Evolutionary conservation across 352 stramenopile species (phyloP).

Genomic region (Thraustotheca clavata): DNA sequence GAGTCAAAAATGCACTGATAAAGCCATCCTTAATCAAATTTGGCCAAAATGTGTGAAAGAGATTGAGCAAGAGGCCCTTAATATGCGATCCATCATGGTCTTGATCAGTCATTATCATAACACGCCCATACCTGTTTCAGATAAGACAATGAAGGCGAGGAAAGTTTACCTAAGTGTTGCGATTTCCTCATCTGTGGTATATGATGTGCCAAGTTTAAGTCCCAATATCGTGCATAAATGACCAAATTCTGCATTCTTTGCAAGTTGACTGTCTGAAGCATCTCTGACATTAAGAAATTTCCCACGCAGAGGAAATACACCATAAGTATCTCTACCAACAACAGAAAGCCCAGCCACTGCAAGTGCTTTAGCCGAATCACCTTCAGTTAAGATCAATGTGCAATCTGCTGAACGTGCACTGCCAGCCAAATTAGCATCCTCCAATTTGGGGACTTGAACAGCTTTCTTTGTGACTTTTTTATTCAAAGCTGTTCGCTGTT

Average conservation of each 20-base stretch:
- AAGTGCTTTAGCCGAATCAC: slow-evolving; percentile 97
- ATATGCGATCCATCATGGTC: slow-evolving; percentile 99
- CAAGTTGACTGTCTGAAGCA: slow-evolving; percentile 92
- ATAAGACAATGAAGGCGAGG: neutral
- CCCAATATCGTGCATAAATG: slow-evolving; percentile 96
- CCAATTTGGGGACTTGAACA: slow-evolving; percentile 96
- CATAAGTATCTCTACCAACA: slow-evolving; percentile 94
- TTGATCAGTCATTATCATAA: slow-evolving; percentile 99
- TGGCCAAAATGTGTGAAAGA: slow-evolving; percentile 98
- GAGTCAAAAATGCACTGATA: slow-evolving; percentile 92
- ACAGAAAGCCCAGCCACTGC: slow-evolving; percentile 95
- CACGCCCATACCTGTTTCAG: slow-evolving; percentile 86
- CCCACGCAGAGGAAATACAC: slow-evolving; percentile 95
- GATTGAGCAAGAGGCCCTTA: slow-evolving; percentile 98
- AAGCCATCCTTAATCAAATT: slow-evolving; percentile 87
- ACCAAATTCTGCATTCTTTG: slow-evolving; percentile 97
- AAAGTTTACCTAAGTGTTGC: neutral
- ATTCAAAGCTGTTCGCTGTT: slow-evolving; percentile 89
- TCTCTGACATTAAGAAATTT: slow-evolving; percentile 99
- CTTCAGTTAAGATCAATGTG: slow-evolving; percentile 98
- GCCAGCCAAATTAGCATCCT: slow-evolving; percentile 97
- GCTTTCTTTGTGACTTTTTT: slow-evolving; percentile 79
- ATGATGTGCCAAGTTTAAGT: slow-evolving; percentile 93
- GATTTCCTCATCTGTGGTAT: slow-evolving; percentile 80
- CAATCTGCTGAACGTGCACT: slow-evolving; percentile 86